These are phyloP conservation scores for Rhododendron simsii DNA, from an alignment of 148 eudicot genomes.

Conservation along the genomic window DNA sequence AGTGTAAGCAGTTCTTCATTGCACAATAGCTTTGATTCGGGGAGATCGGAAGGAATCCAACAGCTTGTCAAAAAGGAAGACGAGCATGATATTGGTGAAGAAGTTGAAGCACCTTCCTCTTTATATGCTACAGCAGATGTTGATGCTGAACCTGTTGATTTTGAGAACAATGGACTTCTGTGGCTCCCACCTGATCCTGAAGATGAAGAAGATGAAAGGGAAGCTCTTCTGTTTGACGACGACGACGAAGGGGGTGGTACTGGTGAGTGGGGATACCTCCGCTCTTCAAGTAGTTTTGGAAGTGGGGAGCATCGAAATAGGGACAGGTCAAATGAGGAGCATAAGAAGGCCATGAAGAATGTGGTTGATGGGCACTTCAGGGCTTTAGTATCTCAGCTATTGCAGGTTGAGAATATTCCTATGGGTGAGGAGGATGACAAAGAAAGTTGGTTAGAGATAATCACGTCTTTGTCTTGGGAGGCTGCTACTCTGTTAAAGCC, in stretches of 20 bases:
- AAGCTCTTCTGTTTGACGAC: constrained; percentile 51
- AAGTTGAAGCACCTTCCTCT: constrained; percentile 71
- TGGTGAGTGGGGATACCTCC: constrained; percentile 73
- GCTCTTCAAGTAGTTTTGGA: constrained; percentile 65
- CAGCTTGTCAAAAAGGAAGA: constrained; percentile 37
- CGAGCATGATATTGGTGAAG: constrained; percentile 48
- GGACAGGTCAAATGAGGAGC: constrained; percentile 75
- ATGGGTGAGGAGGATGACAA: constrained; percentile 57
- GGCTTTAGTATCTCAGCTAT: constrained; percentile 86
- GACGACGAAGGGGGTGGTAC: constrained; percentile 53
- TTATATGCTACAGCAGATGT: constrained; percentile 53
- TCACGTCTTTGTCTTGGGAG: constrained; percentile 91
- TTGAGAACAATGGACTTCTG: constrained; percentile 86
- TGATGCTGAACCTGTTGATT: constrained; percentile 77
- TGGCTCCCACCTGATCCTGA: constrained; percentile 99
- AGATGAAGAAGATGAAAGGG: constrained; percentile 85
- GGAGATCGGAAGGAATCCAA: constrained; percentile 36
- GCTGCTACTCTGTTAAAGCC: constrained; percentile 92
- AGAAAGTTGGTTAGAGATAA: constrained; percentile 91
- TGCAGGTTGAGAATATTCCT: constrained; percentile 86
- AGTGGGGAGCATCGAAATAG: constrained; percentile 51
- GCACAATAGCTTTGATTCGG: constrained; percentile 45
- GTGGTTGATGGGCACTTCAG: constrained; percentile 93
- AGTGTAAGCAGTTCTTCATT: constrained; percentile 38
- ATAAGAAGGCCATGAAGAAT: constrained; percentile 71